Evolutionary conservation across 2,329 filamentous ascomycete species (phyloP), one percentile per base, ranked within the genome.

Genomic region (Colletotrichum echinochloae): DNA sequence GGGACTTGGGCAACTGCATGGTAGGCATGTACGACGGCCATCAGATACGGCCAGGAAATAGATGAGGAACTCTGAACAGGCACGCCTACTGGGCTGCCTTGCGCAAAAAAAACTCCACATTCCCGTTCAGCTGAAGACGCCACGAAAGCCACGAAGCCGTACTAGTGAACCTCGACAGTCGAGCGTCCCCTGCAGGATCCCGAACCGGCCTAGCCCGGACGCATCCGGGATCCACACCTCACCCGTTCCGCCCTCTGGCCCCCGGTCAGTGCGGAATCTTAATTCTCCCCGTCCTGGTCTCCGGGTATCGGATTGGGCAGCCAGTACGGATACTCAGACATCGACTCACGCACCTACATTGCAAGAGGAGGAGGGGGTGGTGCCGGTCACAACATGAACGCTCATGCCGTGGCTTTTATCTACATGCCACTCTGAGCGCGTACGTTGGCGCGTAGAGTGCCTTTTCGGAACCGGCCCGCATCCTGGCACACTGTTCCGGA

Each of bases 151-250:
- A 44, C 41, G 41, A n/a, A 44, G 41, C 41, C 39, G 41, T 44
- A 54, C 64, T 70, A 70, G 52, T 37, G 54, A 62, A 28, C 44
- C n/a, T n/a, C n/a, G n/a, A n/a, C n/a, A n/a, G n/a, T 52, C 49
- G 51, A 41, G 56, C 49, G 37, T 51, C 63, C 33, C 48, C 35
- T 20, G n/a, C n/a, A 39, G 39, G 30, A 28, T n/a, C 67, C 67
- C 57, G 67, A 70, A 70, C 51, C 67, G 67, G 67, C 64, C 51
- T 70, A 70, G 67, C 28, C 65, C 57, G 63, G 51, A 26, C 41
- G 41, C 44, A 28, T 11, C 51, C 30, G 55, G 56, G 55, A 11
- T 6, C 67, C 67, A 41, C 56, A 30, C n/a, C 48, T 51, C 51
- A 55, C 51, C 35, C 64, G 55, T 70, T 63, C 64, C 67, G 67